Conservation (phyloP, 495 filamentous ascomycete genomes). For the Neurospora hispaniola region DNA sequence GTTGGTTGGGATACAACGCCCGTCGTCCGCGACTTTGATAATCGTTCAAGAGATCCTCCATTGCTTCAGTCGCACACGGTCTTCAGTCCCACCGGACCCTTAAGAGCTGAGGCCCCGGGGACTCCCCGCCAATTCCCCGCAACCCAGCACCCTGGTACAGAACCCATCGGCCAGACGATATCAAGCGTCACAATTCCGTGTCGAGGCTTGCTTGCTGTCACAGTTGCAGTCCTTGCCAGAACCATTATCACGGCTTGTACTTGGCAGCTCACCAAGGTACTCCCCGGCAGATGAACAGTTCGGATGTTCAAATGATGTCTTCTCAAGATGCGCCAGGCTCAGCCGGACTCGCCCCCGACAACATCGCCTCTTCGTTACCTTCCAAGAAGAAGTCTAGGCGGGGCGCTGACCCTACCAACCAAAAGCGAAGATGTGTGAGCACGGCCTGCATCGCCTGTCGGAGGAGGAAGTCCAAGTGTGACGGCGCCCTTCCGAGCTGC, state of each 20-base stretch:
- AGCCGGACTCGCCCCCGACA: constrained; percentile 2
- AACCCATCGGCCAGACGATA: neutral
- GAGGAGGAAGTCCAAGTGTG: constrained; percentile 89
- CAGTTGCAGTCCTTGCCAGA: neutral
- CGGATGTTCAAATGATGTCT: neutral
- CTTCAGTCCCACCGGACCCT: neutral
- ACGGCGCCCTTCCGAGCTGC: constrained; percentile 85
- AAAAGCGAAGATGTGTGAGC: constrained; percentile 83
- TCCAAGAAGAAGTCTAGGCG: constrained; percentile 43
- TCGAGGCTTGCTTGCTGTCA: neutral
- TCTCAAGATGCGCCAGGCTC: constrained; percentile 20
- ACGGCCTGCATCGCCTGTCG: constrained; percentile 90
- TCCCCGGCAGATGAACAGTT: neutral
- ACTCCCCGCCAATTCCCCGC: neutral
- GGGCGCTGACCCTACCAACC: constrained; percentile 35
- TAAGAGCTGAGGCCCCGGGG: neutral
- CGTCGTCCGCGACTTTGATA: neutral
- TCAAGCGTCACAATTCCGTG: neutral
- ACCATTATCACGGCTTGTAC: neutral
- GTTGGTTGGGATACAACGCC: neutral
- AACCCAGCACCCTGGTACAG: neutral
- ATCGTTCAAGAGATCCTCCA: neutral
- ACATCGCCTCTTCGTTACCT: constrained; percentile 9
- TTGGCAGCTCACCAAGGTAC: neutral
- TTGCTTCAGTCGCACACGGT: neutral